These are phyloP conservation scores for Tetrahymena thermophila DNA, from an alignment of 73 alveolate species.

Conservation along the genomic window DNA sequence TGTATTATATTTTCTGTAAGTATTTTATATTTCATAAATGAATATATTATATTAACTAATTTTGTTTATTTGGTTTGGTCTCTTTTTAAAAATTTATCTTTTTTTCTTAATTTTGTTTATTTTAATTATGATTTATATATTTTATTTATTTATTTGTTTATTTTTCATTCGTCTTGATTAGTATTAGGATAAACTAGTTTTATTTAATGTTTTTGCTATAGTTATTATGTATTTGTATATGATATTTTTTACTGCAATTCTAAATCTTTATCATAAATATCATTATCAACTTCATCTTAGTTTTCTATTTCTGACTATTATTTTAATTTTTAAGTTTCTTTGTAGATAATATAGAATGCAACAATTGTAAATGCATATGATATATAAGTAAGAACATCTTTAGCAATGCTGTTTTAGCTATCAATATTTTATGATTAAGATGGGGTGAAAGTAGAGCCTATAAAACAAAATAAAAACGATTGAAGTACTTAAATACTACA, in stretches of 20 bases:
- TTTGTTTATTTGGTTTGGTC: too few relatives aligned
- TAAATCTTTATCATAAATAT: neutral
- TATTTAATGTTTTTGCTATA: neutral
- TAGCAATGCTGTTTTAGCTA: neutral
- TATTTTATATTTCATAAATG: too few relatives aligned
- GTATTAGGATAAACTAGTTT: neutral
- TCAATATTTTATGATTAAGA: neutral
- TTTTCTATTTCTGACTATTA: neutral
- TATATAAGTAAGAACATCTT: neutral
- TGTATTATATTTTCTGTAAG: too few relatives aligned
- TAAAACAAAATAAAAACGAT: neutral
- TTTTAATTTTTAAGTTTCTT: neutral
- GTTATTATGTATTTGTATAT: neutral
- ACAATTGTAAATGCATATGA: neutral
- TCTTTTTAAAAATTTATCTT: too few relatives aligned
- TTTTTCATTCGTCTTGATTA: neutral
- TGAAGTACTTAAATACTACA: neutral
- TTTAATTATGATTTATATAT: too few relatives aligned
- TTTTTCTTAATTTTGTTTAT: too few relatives aligned
- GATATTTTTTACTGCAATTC: neutral
- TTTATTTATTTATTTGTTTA: too few relatives aligned
- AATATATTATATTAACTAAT: too few relatives aligned
- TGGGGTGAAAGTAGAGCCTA: neutral
- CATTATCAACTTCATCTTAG: neutral
- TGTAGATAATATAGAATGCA: neutral